Base-by-base conservation (phyloP, 2,329 filamentous ascomycete species). In the Chaetomiaceae sp. region DNA sequence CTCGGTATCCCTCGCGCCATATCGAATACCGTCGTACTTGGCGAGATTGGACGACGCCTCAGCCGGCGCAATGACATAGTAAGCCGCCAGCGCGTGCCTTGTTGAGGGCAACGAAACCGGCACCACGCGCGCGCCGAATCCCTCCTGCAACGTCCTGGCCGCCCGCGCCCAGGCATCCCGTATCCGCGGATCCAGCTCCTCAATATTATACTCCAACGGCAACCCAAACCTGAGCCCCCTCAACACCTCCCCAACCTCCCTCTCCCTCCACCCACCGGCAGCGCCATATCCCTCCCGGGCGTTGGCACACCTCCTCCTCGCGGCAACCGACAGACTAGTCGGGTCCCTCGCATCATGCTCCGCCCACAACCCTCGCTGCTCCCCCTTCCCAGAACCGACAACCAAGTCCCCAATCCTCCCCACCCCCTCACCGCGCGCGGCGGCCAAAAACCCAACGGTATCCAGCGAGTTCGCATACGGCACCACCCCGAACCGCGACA, bases 21-120 rank as follows among this genome's bases (percentile, higher is more conserved):
- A 99, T 10, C 94, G 86, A n/a, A 97, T 83, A 18, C 94, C 94
- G 64, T 99, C 95, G 68, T 96, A 99, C 68, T 95, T 96, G 53
- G 94, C 89, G 2, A 99, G 81, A 64, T 99, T 99, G 14, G 92
- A 97, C 1, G 90, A 90, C 3, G 94, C 94, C 71, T 99, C 94
- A 14, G 94, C 92, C 0, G 94, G 90, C 0, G 94, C 95, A 51
- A 99, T 84, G 52, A 99, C 81, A 69, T 99, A 99, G 74, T 99
- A 99, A 30, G 94, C 88, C 18, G 90, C 89, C 0, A 99, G 80
- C 0, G 94, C 92, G 61, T 89, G 85, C 57, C 83, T 86, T 1
- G 92, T 99, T 0, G 85, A 82, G 0, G 92, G 91, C 4, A 99
- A 77, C 2, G 86, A 89, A 14, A 97, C 80, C 1, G 87, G 80